Conservation (phyloP, 768 basidiomycete genomes). For the Xerocomellus chrysenteron region DNA sequence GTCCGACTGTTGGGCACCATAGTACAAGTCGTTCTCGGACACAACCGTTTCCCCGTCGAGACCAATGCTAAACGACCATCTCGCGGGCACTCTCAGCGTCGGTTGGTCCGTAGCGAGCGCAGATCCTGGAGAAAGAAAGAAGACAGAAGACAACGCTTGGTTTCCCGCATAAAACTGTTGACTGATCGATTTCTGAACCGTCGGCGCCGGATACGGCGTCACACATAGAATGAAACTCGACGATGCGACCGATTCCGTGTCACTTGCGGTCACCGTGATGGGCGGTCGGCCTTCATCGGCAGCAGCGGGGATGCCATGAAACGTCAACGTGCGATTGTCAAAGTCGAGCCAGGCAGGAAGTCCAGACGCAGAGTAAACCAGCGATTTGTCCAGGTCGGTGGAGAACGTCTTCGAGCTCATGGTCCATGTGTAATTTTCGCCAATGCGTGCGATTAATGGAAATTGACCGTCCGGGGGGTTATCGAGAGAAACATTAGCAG, state of each 20-base stretch:
- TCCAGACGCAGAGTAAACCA: slow-evolving; percentile 51
- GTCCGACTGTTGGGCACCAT: slow-evolving; percentile 61
- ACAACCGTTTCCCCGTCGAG: slow-evolving; percentile 65
- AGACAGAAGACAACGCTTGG: slow-evolving; percentile 74
- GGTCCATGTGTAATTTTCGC: slow-evolving; percentile 65
- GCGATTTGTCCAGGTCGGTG: slow-evolving; percentile 40
- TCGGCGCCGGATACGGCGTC: slow-evolving; percentile 52
- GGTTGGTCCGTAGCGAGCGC: slow-evolving; percentile 52
- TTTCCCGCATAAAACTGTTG: slow-evolving; percentile 62
- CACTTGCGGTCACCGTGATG: slow-evolving; percentile 65
- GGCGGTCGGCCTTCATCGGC: slow-evolving; percentile 60
- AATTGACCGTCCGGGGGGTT: slow-evolving; percentile 70
- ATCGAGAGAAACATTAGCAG: slow-evolving; percentile 49
- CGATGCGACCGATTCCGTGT: slow-evolving; percentile 48
- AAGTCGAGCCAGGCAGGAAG: slow-evolving; percentile 82
- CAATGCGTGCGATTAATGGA: slow-evolving; percentile 73
- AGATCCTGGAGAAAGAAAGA: slow-evolving; percentile 57
- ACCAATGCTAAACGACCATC: slow-evolving; percentile 91
- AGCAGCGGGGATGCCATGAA: slow-evolving; percentile 66
- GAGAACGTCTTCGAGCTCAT: slow-evolving; percentile 66
- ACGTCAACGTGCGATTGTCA: slow-evolving; percentile 54
- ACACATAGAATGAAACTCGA: slow-evolving; percentile 58
- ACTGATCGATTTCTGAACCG: slow-evolving; percentile 49
- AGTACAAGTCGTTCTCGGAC: slow-evolving; percentile 50
- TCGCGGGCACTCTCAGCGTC: slow-evolving; percentile 68